phyloP scores from a whole-genome alignment of 1,284 basidiomycete species.

The Papiliotrema terrestris region DNA sequence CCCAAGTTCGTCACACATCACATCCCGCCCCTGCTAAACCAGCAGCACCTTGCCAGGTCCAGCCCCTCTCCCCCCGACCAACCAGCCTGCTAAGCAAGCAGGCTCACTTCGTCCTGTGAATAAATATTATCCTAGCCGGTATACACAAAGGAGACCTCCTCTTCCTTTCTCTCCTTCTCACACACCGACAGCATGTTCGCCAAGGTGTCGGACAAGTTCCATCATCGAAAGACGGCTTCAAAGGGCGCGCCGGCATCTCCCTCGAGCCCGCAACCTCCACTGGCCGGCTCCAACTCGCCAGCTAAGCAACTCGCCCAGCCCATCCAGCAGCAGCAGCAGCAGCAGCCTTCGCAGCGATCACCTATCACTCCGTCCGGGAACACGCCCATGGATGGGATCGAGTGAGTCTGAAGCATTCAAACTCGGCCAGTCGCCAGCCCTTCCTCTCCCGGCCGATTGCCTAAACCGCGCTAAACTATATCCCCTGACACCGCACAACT shows the following conservation, averaged over 20 bases:
- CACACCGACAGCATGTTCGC: constrained; percentile 31
- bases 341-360: not conserved
- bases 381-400: constrained; percentile 5
- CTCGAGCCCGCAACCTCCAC: not conserved
- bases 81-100: too few species aligned
- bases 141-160: not conserved
- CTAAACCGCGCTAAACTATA: not conserved
- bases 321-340: constrained; percentile 1
- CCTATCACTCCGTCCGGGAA: too few species aligned
- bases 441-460: constrained; percentile 3
- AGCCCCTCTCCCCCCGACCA: too few species aligned
- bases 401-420: not conserved
- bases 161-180: not conserved
- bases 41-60: too few species aligned
- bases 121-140: not conserved
- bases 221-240: constrained; percentile 34
- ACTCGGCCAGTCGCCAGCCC: constrained; percentile 8
- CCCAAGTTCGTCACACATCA: too few species aligned
- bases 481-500: not conserved
- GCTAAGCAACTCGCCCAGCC: not conserved
- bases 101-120: too few species aligned
- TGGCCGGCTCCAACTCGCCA: not conserved
- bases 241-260: constrained; percentile 4
- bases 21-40: too few species aligned
- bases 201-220: constrained; percentile 46